A percentile compares a stretch with the other conserved stretches of the same genome.
Conservation (phyloP, 768 basidiomycete genomes). For the Auricularia auricula-judae region DNA sequence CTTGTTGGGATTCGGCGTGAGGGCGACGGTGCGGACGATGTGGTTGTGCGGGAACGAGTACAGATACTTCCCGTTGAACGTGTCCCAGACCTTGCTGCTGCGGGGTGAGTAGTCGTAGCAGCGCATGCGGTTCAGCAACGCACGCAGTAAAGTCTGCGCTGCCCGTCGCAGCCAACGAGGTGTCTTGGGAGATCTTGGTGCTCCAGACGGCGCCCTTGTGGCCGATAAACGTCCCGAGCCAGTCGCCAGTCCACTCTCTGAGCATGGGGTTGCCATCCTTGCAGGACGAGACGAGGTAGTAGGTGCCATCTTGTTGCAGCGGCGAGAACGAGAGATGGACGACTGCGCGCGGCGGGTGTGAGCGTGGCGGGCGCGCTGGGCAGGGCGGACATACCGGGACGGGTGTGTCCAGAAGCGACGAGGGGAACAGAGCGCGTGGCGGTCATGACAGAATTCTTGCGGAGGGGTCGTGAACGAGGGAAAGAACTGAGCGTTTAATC, state of each 20-base stretch:
- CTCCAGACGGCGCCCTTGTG: conserved; percentile 97
- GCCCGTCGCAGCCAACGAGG: conserved; percentile 78
- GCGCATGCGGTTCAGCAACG: conserved; percentile 21
- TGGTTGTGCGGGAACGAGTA: conserved; percentile 98
- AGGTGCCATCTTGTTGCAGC: conserved; percentile 74
- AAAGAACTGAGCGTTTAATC: neutral
- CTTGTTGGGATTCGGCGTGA: conserved; percentile 58
- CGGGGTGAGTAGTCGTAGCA: conserved; percentile 8
- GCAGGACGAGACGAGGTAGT: conserved; percentile 89
- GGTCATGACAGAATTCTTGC: neutral
- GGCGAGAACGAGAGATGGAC: conserved; percentile 90
- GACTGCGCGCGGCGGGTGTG: conserved; percentile 26
- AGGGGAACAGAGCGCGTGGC: conserved; percentile 44
- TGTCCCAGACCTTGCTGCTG: conserved; percentile 89
- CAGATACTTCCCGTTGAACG: conserved; percentile 73
- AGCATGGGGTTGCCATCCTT: conserved; percentile 99
- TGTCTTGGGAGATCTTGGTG: conserved; percentile 80
- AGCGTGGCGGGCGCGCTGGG: neutral
- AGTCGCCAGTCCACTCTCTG: conserved; percentile 95
- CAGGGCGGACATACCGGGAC: neutral
- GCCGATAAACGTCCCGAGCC: conserved; percentile 89
- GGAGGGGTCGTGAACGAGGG: neutral
- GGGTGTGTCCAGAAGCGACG: conserved; percentile 76
- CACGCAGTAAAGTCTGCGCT: conserved; percentile 98
- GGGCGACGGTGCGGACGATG: conserved; percentile 90